A percentile compares a stretch with the other conserved stretches of the same genome.
Conservation (phyloP, 371 early-diverging fungal species). For the Vittaforma corneae region DNA sequence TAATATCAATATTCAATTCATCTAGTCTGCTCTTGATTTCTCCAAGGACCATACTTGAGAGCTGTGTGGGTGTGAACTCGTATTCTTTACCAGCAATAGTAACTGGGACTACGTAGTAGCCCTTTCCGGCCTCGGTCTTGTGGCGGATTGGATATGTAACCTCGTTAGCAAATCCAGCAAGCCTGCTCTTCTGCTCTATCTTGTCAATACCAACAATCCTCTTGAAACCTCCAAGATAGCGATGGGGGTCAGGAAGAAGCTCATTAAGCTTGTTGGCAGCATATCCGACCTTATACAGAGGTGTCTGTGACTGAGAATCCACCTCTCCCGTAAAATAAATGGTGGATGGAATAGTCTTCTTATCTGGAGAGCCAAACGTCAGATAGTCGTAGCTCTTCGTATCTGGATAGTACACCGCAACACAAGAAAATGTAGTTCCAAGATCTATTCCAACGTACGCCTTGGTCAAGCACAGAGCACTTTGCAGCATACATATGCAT, state of each 20-base stretch:
- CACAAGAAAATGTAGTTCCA: slow-evolving; percentile 97
- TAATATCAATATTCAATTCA: slow-evolving; percentile 1
- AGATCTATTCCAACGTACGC: slow-evolving; percentile 63
- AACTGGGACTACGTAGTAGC: slow-evolving; percentile 36
- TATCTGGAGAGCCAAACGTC: slow-evolving; percentile 67
- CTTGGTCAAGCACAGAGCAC: too few species aligned
- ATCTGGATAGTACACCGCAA: slow-evolving; percentile 78
- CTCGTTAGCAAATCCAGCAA: background rate
- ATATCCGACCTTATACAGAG: slow-evolving; percentile 17
- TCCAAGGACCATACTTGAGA: slow-evolving; percentile 3
- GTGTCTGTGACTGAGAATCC: slow-evolving; percentile 41
- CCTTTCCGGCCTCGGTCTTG: slow-evolving; percentile 37
- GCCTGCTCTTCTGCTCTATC: too few species aligned
- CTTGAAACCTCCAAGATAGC: slow-evolving; percentile 34
- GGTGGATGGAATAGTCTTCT: slow-evolving; percentile 82
- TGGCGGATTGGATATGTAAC: slow-evolving; percentile 5
- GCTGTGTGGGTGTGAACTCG: slow-evolving; percentile 14
- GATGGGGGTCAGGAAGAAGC: background rate
- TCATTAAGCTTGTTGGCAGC: slow-evolving; percentile 9
- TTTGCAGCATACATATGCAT: too few species aligned
- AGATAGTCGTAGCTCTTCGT: background rate
- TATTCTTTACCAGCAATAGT: slow-evolving; percentile 27
- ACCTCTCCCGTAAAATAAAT: too few species aligned
- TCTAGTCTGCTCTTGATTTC: background rate
- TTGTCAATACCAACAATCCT: slow-evolving; percentile 23